Evolutionary conservation across 805 yeast genomes (phyloP).

Genomic region (Candida ortonii): DNA sequence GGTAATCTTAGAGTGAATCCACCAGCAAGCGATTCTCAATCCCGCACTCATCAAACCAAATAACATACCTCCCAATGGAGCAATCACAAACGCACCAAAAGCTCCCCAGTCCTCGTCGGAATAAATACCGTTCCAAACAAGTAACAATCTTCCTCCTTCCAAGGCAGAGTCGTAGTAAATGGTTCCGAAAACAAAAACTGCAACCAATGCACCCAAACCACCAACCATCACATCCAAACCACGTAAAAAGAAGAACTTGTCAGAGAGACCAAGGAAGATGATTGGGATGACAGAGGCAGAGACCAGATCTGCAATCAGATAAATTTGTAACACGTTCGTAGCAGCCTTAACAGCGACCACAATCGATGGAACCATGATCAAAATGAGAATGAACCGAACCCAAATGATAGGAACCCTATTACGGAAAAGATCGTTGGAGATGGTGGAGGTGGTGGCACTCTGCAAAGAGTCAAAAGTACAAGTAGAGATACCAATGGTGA

Average conservation of each 20-base stretch:
- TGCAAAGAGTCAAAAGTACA: constrained; percentile 89
- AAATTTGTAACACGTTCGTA: constrained; percentile 78
- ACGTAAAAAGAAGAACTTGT: constrained; percentile 61
- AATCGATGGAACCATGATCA: constrained; percentile 82
- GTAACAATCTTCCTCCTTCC: constrained; percentile 73
- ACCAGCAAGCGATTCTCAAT: constrained; percentile 40
- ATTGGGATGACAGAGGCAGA: constrained; percentile 86
- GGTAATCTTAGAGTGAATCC: constrained; percentile 32
- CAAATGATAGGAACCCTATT: constrained; percentile 67
- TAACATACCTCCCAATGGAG: constrained; percentile 77
- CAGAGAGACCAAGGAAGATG: constrained; percentile 72
- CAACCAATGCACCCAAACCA: constrained; percentile 77
- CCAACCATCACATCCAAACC: constrained; percentile 83
- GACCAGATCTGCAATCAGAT: constrained; percentile 85
- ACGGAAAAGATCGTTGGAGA: constrained; percentile 86
- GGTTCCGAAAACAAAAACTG: constrained; percentile 80
- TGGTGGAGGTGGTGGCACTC: constrained; percentile 82
- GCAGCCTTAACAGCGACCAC: constrained; percentile 83
- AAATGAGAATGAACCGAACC: constrained; percentile 65
- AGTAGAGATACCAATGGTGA: constrained; percentile 70
- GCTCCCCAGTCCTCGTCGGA: constrained; percentile 83
- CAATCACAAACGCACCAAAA: constrained; percentile 90
- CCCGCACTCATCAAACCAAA: constrained; percentile 53
- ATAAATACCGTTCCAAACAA: constrained; percentile 80
- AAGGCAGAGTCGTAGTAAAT: constrained; percentile 69